Conservation (phyloP, 805 yeast genomes). For the Metahyphopichia silvanorum region DNA sequence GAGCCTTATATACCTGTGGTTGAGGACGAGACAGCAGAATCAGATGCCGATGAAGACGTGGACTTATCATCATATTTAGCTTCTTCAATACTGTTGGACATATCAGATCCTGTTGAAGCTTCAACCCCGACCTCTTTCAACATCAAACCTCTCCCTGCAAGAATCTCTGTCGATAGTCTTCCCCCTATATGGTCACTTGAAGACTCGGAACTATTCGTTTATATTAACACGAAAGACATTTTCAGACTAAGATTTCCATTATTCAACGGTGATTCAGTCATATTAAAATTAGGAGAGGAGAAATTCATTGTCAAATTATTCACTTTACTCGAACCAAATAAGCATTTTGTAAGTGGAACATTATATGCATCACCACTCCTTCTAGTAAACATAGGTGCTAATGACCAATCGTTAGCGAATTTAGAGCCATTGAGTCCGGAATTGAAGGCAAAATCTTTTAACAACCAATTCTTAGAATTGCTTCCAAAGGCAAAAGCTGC, state of each 20-base stretch:
- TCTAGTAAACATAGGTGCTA: constrained; percentile 44
- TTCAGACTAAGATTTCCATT: constrained; percentile 51
- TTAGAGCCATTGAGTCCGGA: constrained; percentile 14
- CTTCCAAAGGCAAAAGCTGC: constrained; percentile 58
- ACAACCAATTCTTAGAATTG: constrained; percentile 18
- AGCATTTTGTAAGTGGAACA: constrained; percentile 27
- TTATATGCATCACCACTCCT: constrained; percentile 65
- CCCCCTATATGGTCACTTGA: constrained; percentile 25
- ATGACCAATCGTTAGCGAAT: constrained; percentile 14
- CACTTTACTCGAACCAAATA: constrained; percentile 65
- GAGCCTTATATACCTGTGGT: too few relatives aligned
- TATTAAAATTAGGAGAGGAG: constrained; percentile 15
- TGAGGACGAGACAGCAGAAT: constrained; percentile 7
- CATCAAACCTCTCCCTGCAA: constrained; percentile 27
- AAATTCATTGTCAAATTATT: constrained; percentile 41
- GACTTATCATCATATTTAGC: constrained; percentile 34
- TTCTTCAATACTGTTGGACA: constrained; percentile 19
- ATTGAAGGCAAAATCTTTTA: constrained; percentile 6
- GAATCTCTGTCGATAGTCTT: constrained; percentile 18
- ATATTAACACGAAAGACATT: constrained; percentile 47
- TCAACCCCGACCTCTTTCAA: constrained; percentile 10
- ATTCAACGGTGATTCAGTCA: constrained; percentile 66
- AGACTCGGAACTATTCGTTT: constrained; percentile 36
- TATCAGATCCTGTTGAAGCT: neutral
- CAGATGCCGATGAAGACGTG: constrained; percentile 12